Evolutionary conservation across 345 rosid genomes (phyloP), one percentile per base, ranked within the genome.

Genomic region (Heritiera fomes): DNA sequence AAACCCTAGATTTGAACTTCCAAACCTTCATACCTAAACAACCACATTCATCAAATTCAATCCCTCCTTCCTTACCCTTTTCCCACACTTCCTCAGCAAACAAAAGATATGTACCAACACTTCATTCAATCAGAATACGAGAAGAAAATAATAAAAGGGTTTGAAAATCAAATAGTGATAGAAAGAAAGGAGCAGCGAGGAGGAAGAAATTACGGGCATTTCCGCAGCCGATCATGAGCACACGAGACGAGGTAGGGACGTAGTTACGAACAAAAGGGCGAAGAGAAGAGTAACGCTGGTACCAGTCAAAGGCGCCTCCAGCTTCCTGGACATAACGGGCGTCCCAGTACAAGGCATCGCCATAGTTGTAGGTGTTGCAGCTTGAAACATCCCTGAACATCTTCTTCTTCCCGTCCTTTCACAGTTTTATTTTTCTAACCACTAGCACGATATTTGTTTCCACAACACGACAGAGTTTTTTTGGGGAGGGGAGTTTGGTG

Each of bases 171-270:
- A 46, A 52, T 4, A 10, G 32, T 7, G 62, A 23, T 56, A 7
- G 34, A 41, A 17, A 13, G 30, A 40, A 40, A 40, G 5, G 46
- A 46, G 43, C 60, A 23, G 38, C 0, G 15, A 71, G 61, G n/a
- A 34, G 12, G 9, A 47, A 73, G 76, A 30, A 78, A 64, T 84
- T 93, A 95, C 99, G 83, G 82, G 99, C 93, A 83, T 95, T 95
- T 82, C 99, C 99, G 78, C 98, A 95, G 85, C 99, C 98, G 45
- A 93, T 95, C 97, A 95, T 89, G 86, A 95, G 98, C 77, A 95
- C 79, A 50, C 90, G 91, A 76, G 99, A 87, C 45, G 88, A 88
- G 79, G 87, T 67, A 64, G 95, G 90, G 70, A 93, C 80, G 80
- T 87, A 88, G 77, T 11, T 83, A 69, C 93, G 92, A 70, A 95